Conservation (phyloP, 768 basidiomycete genomes). For the Panaeolus cyanescens region DNA sequence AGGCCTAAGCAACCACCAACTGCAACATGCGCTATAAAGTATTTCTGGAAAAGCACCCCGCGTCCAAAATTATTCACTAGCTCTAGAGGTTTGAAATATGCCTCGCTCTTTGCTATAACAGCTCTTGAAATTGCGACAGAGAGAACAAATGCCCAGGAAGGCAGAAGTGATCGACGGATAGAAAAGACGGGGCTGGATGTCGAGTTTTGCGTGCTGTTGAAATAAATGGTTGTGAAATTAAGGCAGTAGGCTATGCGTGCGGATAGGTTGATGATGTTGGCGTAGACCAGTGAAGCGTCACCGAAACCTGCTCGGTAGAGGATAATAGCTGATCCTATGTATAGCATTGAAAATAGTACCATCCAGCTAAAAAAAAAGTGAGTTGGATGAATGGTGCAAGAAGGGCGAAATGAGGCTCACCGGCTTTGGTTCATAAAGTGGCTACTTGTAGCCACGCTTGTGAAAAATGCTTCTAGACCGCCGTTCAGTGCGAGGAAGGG, state of each 20-base stretch:
- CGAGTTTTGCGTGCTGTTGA: slow-evolving; percentile 24
- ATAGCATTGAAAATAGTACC: slow-evolving; percentile 71
- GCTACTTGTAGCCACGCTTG: slow-evolving; percentile 66
- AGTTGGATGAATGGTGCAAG: slow-evolving; percentile 2
- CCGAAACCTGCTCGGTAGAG: slow-evolving; percentile 52
- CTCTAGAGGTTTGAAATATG: slow-evolving; percentile 18
- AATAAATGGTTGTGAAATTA: slow-evolving; percentile 51
- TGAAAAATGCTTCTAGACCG: slow-evolving; percentile 87
- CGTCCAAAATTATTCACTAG: slow-evolving; percentile 22
- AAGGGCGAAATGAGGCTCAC: slow-evolving; percentile 27
- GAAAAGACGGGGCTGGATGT: slow-evolving; percentile 16
- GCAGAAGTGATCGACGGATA: slow-evolving; percentile 28
- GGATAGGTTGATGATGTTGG: slow-evolving; percentile 69
- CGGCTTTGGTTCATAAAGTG: slow-evolving; percentile 75
- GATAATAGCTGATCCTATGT: slow-evolving; percentile 54
- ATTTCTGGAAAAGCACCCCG: slow-evolving; percentile 22
- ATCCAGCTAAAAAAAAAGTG: slow-evolving; percentile 56
- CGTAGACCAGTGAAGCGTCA: slow-evolving; percentile 73
- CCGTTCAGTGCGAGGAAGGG: slow-evolving; percentile 92
- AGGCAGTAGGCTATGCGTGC: slow-evolving; percentile 64
- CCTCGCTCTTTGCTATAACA: slow-evolving; percentile 28
- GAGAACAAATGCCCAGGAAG: slow-evolving; percentile 18
- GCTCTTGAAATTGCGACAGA: slow-evolving; percentile 22
- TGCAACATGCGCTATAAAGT: slow-evolving; percentile 33
- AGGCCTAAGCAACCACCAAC: slow-evolving; percentile 31